Evolutionary conservation across 202 grass and related monocot genomes (phyloP).

Genomic region (Bolboschoenoplectus hybrid): DNA sequence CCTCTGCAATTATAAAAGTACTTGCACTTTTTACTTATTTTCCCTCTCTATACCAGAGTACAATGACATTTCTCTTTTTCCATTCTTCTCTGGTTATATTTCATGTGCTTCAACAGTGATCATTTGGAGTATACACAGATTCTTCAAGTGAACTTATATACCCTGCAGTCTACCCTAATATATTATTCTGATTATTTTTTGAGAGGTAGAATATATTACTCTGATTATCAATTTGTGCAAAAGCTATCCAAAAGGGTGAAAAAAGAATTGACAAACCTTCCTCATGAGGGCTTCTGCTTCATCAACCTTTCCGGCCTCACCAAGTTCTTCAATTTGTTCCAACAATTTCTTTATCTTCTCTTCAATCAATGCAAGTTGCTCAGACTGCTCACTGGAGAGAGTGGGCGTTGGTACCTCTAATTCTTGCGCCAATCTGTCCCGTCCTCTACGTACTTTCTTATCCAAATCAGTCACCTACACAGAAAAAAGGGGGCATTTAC

Average conservation of each 20-base stretch:
- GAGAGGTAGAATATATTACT: neutral
- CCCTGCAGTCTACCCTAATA: neutral
- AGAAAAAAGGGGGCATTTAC: constrained; percentile 33
- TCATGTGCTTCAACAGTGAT: constrained; percentile 13
- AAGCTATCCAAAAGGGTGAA: neutral
- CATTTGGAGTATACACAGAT: constrained; percentile 16
- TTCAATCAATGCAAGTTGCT: constrained; percentile 67
- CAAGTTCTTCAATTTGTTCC: constrained; percentile 85
- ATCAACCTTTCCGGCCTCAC: constrained; percentile 88
- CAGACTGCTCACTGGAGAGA: constrained; percentile 57
- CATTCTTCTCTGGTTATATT: constrained; percentile 4
- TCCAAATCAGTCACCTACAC: constrained; percentile 83
- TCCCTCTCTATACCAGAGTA: neutral
- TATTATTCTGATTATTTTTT: neutral
- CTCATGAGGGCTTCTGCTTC: constrained; percentile 95
- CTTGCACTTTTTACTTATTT: neutral
- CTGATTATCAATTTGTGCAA: neutral
- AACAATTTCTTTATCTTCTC: constrained; percentile 87
- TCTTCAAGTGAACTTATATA: neutral
- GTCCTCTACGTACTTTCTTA: constrained; percentile 83
- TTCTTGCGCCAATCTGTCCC: constrained; percentile 78
- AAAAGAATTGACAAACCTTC: constrained; percentile 48
- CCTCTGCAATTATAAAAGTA: neutral
- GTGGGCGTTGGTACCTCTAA: constrained; percentile 50
- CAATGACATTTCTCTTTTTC: neutral